Evolutionary conservation across 106 monocot species (phyloP), one percentile per base, ranked within the genome.

Genomic region (Hemerocallis citrina): DNA sequence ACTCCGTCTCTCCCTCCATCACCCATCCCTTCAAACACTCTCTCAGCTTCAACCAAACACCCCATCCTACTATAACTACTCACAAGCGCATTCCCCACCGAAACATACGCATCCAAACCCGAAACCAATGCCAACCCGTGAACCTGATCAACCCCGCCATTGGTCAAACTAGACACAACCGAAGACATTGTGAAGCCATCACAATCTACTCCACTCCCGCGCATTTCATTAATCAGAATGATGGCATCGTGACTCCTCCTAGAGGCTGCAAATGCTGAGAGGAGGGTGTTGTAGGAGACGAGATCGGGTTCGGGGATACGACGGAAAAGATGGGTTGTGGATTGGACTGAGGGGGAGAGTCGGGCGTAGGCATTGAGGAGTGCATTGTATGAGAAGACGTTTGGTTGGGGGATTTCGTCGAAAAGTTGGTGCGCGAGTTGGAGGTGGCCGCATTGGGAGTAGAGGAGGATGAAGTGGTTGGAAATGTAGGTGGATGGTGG

Each of bases 351-450:
- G 57, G 52, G 71, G 48, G 74, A 68, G 22, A 20, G 22, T 50
- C 56, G 68, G 55, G 77, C 71, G 68, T 77, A 68, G 41, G 77
- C 83, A 35, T 73, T 71, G 77, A 89, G 83, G 64, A 89, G 77
- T 34, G 77, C 68, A 72, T 89, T 89, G 72, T 79, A 71, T 63
- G 88, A 83, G 77, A 88, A 83, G 77, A 74, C 40, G 52, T 88
- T 88, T 4, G 83, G 77, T 10, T 68, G 49, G 57, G 76, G 74
- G 15, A 88, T 79, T 68, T 83, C 74, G 64, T 83, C 83, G 88
- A 88, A 83, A 73, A 55, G 5, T 2, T 45, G 75, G 68, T 56
- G 73, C 21, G 83, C 88, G 65, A 60, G 61, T 12, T 11, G 23
- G 27, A 72, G 76, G 20, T 28, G 63, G 61, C 58, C 48, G 67